Conservation (phyloP, 2,329 filamentous ascomycete genomes). For the Calonectria naviculata region DNA sequence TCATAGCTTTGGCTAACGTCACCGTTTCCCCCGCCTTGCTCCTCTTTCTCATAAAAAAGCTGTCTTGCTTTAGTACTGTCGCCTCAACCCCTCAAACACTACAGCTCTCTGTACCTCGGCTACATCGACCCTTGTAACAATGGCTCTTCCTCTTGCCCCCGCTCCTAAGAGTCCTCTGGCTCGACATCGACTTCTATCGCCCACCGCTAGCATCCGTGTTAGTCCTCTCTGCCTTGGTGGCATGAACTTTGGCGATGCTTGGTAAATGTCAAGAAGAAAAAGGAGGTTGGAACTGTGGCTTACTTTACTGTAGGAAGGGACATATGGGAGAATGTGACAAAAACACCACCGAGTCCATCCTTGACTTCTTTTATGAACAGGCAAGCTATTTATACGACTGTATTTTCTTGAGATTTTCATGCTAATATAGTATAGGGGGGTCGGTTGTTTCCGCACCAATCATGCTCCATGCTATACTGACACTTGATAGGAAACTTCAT, state of each 20-base stretch:
- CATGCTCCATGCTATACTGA: not conserved
- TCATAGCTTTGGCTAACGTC: not conserved
- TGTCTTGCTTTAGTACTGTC: not conserved
- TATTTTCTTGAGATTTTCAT: not conserved
- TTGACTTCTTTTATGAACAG: slow-evolving; percentile 73
- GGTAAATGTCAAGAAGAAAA: slow-evolving; percentile 40
- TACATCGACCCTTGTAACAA: slow-evolving; percentile 5
- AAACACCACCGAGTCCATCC: slow-evolving; percentile 68
- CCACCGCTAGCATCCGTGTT: slow-evolving; percentile 73
- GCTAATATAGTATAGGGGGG: slow-evolving; percentile 40
- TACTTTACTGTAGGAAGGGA: slow-evolving; percentile 51
- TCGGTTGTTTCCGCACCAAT: slow-evolving; percentile 15
- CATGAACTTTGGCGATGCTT: slow-evolving; percentile 73
- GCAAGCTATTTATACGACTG: slow-evolving; percentile 42
- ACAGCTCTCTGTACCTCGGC: not conserved
- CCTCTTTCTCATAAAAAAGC: not conserved
- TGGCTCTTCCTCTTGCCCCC: slow-evolving; percentile 52
- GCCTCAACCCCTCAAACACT: not conserved
- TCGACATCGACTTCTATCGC: slow-evolving; percentile 74
- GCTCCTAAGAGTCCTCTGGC: slow-evolving; percentile 69
- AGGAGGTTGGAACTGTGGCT: not conserved
- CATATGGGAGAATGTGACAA: slow-evolving; percentile 75
- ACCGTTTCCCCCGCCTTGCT: not conserved
- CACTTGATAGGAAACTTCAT: slow-evolving; percentile 72
- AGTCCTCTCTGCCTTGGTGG: slow-evolving; percentile 73